phyloP scores from a whole-genome alignment of 768 basidiomycete genomes.

The Russula ochroleuca region DNA sequence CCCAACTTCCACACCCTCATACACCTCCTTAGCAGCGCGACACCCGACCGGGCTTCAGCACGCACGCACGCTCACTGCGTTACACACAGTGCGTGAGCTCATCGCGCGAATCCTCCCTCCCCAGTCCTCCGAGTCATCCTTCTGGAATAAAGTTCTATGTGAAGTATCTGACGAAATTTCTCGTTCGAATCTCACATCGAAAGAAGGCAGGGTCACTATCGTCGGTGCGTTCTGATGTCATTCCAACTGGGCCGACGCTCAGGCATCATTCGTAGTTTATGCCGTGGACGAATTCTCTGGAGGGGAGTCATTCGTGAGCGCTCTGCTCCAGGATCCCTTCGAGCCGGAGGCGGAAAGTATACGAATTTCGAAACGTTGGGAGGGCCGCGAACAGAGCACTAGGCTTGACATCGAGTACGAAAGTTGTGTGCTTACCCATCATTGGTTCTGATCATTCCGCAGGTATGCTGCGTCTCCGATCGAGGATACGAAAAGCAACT shows the following conservation, averaged over 20 bases:
- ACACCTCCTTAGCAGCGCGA: background rate
- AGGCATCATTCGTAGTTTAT: conserved; percentile 43
- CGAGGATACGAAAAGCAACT: background rate
- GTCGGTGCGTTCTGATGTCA: conserved; percentile 19
- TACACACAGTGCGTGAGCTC: conserved; percentile 21
- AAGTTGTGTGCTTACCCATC: background rate
- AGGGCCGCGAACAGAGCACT: conserved; percentile 14
- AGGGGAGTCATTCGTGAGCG: conserved; percentile 57
- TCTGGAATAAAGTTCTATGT: conserved; percentile 22
- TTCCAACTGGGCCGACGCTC: background rate
- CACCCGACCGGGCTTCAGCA: conserved; percentile 10
- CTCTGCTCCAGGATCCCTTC: conserved; percentile 69
- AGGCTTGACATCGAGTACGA: conserved; percentile 26
- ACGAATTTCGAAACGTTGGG: conserved; percentile 50
- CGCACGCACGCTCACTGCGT: conserved; percentile 19
- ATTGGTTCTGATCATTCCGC: background rate
- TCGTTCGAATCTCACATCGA: conserved; percentile 8
- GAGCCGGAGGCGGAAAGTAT: conserved; percentile 47
- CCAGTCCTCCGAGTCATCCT: conserved; percentile 14
- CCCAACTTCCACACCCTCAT: background rate
- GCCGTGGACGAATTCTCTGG: conserved; percentile 52
- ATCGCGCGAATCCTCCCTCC: conserved; percentile 19
- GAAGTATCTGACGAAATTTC: conserved; percentile 17
- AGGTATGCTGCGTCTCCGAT: conserved; percentile 5
- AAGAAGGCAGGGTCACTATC: conserved; percentile 4